Conservation (phyloP, 139 green algal genomes). For the Chlorella vulgaris region DNA sequence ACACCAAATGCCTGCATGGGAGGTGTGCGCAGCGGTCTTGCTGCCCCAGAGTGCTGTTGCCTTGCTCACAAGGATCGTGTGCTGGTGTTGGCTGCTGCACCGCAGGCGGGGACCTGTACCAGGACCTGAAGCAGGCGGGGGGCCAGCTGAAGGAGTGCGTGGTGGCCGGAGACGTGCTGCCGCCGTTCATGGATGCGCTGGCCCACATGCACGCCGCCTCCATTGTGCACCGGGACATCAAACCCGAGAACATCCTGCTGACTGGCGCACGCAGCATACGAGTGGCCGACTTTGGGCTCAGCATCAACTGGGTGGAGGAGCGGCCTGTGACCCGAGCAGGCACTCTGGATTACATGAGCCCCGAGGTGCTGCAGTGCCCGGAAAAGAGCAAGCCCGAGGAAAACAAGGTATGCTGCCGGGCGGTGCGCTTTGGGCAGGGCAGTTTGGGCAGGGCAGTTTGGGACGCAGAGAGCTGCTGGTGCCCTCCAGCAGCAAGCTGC, state of each 20-base stretch:
- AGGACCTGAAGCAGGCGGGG: conserved; percentile 69
- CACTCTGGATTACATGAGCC: conserved; percentile 49
- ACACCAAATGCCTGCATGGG: not conserved
- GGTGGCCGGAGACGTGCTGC: conserved; percentile 64
- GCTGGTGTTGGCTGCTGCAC: too few species aligned
- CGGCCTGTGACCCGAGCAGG: conserved; percentile 57
- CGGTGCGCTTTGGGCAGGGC: not conserved
- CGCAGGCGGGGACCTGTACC: conserved; percentile 80
- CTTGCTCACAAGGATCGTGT: too few species aligned
- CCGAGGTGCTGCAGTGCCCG: conserved; percentile 46
- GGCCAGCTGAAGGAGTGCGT: conserved; percentile 65
- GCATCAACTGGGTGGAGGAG: conserved; percentile 57
- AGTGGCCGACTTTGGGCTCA: conserved; percentile 71
- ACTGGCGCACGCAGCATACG: conserved; percentile 44
- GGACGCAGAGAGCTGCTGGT: not conserved
- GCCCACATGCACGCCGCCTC: conserved; percentile 62
- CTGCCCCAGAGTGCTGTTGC: too few species aligned
- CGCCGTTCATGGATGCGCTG: conserved; percentile 79
- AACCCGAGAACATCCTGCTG: conserved; percentile 92
- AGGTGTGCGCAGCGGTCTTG: not conserved
- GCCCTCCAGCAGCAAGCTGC: not conserved
- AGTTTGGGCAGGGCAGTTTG: not conserved
- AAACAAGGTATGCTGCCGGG: conserved; percentile 61
- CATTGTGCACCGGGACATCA: conserved; percentile 79
- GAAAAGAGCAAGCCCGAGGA: conserved; percentile 77